Evolutionary conservation across 169 alveolate genomes (phyloP).

Genomic region (Pseudocohnilembus persalinus): DNA sequence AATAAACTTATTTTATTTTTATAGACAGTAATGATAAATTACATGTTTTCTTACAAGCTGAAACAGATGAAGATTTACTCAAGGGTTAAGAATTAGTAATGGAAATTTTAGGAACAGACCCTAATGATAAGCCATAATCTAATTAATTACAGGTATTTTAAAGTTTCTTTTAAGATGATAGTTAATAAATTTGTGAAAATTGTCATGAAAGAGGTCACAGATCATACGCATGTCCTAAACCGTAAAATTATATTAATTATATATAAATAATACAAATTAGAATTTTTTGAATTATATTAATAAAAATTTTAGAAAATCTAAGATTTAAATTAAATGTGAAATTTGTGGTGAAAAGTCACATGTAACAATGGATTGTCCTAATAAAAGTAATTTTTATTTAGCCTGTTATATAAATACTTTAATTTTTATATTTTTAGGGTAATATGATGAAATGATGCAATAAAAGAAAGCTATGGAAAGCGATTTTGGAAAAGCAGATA

Average conservation of each 20-base stretch:
- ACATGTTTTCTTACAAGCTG: conserved; percentile 39
- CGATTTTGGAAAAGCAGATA: too few species aligned
- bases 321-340: conserved; percentile 25
- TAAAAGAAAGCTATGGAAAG: too few species aligned
- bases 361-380: conserved; percentile 23
- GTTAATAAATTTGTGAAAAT: conserved; percentile 38
- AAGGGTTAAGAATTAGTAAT: conserved; percentile 45
- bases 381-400: too few species aligned
- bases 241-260: too few species aligned
- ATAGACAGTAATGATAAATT: conserved; percentile 34
- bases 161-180: too few species aligned
- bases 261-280: too few species aligned
- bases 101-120: conserved; percentile 59
- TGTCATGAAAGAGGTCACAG: conserved; percentile 46
- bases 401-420: too few species aligned
- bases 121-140: conserved; percentile 50
- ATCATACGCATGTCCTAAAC: conserved; percentile 42
- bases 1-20: too few species aligned
- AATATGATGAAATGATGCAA: too few species aligned
- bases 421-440: too few species aligned
- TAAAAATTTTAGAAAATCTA: neutral
- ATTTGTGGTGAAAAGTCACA: conserved; percentile 39
- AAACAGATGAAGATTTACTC: conserved; percentile 38
- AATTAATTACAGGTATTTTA: too few species aligned
- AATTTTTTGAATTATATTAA: too few species aligned